Conservation (phyloP, 2,329 filamentous ascomycete genomes). For the Dryadomyces quercus-mongolicae region DNA sequence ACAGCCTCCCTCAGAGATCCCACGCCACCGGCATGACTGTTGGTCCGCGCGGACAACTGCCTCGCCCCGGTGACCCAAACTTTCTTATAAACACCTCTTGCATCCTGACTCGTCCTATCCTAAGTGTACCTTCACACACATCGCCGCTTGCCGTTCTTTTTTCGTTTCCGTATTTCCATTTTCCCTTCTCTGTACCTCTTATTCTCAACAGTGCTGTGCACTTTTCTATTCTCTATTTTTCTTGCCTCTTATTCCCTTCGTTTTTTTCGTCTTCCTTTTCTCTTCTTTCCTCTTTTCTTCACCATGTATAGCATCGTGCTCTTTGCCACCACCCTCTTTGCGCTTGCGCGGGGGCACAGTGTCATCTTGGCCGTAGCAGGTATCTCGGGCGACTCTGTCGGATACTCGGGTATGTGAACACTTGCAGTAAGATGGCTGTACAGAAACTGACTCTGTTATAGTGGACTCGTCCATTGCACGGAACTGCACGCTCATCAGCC, state of each 20-base stretch:
- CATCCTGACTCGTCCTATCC: no score
- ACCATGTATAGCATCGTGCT: neutral
- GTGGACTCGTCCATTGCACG: slow-evolving; percentile 2
- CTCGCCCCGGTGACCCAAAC: neutral
- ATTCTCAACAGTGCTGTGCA: neutral
- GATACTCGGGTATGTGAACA: neutral
- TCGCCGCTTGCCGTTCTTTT: neutral
- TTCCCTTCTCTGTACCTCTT: neutral
- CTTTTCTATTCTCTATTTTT: neutral
- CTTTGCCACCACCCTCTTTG: neutral
- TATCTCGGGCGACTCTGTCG: neutral
- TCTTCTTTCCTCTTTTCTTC: neutral
- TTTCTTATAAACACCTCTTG: neutral
- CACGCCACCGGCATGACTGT: neutral
- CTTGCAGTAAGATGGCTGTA: neutral
- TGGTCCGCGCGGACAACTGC: neutral
- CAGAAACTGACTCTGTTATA: neutral
- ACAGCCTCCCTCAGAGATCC: no score
- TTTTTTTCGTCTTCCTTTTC: neutral
- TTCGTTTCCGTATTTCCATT: neutral
- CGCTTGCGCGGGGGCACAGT: neutral
- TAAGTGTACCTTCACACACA: no score
- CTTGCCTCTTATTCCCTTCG: neutral
- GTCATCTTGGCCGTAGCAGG: neutral
- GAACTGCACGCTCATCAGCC: slow-evolving; percentile 5